These are phyloP conservation scores for Discostella stelligeroides DNA, from an alignment of 108 stramenopile species.

Conservation along the genomic window DNA sequence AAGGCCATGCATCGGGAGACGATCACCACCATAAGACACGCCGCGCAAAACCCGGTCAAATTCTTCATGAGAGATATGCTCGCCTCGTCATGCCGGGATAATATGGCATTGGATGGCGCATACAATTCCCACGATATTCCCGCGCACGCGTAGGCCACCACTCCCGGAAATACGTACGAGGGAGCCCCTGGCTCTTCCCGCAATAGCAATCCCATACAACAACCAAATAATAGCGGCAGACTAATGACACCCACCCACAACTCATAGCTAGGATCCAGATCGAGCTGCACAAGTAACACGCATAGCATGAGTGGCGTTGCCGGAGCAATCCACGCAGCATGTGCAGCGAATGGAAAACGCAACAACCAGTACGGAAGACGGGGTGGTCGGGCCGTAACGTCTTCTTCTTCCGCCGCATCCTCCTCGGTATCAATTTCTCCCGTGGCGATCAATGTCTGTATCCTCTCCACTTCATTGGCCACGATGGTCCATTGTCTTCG, in stretches of 20 bases:
- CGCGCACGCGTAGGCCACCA: conserved; percentile 31
- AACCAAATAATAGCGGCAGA: conserved; percentile 31
- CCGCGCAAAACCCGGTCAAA: conserved; percentile 33
- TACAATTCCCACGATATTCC: conserved; percentile 29
- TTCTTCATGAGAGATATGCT: conserved; percentile 35
- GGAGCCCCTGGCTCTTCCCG: conserved; percentile 36
- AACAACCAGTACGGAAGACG: conserved; percentile 38
- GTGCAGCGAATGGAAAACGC: conserved; percentile 42
- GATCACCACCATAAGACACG: conserved; percentile 16
- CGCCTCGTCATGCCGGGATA: conserved; percentile 23
- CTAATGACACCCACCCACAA: conserved; percentile 35
- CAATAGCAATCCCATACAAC: conserved; percentile 38
- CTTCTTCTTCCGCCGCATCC: conserved; percentile 1
- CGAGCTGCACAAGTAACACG: conserved; percentile 20
- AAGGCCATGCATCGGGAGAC: conserved; percentile 35
- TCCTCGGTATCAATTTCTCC: neutral
- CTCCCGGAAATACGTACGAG: conserved; percentile 27
- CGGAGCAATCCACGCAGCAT: conserved; percentile 43
- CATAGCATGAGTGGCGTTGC: conserved; percentile 38
- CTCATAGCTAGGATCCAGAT: conserved; percentile 5
- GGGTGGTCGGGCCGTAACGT: conserved; percentile 6
- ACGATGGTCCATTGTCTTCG: conserved; percentile 20
- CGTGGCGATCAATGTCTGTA: neutral
- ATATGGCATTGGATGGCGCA: conserved; percentile 24
- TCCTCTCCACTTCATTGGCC: conserved; percentile 6